phyloP scores from a whole-genome alignment of 2,329 filamentous ascomycete species.

The Aureobasidium lini region DNA sequence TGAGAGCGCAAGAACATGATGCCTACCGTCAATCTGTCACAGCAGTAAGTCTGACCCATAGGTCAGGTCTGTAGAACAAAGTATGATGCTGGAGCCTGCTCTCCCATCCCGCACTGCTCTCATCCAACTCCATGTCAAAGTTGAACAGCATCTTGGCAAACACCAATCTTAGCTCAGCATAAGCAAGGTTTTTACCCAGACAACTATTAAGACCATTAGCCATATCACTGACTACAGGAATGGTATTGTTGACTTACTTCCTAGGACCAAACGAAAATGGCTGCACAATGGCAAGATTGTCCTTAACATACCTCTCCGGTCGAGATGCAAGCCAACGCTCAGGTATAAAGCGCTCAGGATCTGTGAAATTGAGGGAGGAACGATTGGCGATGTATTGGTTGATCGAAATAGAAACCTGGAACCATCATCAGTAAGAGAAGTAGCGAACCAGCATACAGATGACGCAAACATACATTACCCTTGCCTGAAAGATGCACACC shows the following conservation, averaged over 20 bases:
- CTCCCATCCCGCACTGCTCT: conserved; percentile 20
- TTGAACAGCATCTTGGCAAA: conserved; percentile 33
- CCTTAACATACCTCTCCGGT: conserved; percentile 19
- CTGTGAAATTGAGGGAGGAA: conserved; percentile 23
- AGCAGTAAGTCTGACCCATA: conserved; percentile 21
- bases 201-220: conserved; percentile 4
- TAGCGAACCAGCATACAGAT: too few relatives aligned
- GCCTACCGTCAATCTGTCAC: background rate
- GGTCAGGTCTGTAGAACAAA: conserved; percentile 15
- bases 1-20: background rate
- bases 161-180: conserved; percentile 31
- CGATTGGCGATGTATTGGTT: conserved; percentile 19
- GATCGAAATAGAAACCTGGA: conserved; percentile 16
- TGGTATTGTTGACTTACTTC: conserved; percentile 11
- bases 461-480: conserved; percentile 11
- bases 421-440: background rate
- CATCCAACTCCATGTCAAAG: conserved; percentile 32
- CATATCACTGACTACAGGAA: background rate
- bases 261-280: conserved; percentile 30
- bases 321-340: conserved; percentile 33
- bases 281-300: conserved; percentile 23
- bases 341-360: conserved; percentile 25
- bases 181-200: conserved; percentile 27
- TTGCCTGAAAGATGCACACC: conserved; percentile 24
- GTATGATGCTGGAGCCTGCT: conserved; percentile 13